These are phyloP conservation scores for Termitomyces sp. DNA, from an alignment of 768 basidiomycete genomes.

Conservation along the genomic window DNA sequence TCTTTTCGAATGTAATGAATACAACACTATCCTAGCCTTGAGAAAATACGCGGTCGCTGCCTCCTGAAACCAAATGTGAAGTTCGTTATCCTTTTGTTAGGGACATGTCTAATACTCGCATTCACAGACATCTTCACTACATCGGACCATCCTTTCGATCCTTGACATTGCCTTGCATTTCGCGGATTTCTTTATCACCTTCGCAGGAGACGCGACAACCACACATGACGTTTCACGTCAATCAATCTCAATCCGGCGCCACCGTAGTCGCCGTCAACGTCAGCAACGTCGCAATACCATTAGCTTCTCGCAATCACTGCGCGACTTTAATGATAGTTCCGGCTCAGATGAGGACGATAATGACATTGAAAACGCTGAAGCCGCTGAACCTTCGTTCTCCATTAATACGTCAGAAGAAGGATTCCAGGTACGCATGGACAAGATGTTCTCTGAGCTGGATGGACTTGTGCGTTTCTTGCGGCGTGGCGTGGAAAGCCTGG, in stretches of 20 bases:
- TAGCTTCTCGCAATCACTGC: constrained; percentile 45
- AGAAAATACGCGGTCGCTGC: constrained; percentile 55
- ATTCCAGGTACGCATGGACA: constrained; percentile 47
- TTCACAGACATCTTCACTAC: constrained; percentile 54
- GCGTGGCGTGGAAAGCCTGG: constrained; percentile 64
- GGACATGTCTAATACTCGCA: neutral
- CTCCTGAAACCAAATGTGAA: constrained; percentile 57
- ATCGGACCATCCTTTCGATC: constrained; percentile 60
- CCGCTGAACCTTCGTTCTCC: constrained; percentile 35
- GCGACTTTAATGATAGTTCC: constrained; percentile 19
- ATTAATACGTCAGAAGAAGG: constrained; percentile 38
- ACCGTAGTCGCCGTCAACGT: constrained; percentile 57
- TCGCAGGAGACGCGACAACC: constrained; percentile 51
- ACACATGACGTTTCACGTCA: constrained; percentile 53
- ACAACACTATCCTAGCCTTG: constrained; percentile 24
- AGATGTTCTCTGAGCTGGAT: constrained; percentile 64
- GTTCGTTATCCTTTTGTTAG: neutral
- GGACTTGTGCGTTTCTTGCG: constrained; percentile 64
- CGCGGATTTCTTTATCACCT: constrained; percentile 53
- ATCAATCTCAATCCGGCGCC: constrained; percentile 47
- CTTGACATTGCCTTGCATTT: constrained; percentile 74
- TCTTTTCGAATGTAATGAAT: neutral
- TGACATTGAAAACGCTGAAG: constrained; percentile 21
- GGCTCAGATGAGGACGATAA: constrained; percentile 43
- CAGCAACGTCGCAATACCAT: constrained; percentile 53